These are phyloP conservation scores for Nakaseomyces kungkrabaensis DNA, from an alignment of 1,139 yeast species.

Conservation along the genomic window DNA sequence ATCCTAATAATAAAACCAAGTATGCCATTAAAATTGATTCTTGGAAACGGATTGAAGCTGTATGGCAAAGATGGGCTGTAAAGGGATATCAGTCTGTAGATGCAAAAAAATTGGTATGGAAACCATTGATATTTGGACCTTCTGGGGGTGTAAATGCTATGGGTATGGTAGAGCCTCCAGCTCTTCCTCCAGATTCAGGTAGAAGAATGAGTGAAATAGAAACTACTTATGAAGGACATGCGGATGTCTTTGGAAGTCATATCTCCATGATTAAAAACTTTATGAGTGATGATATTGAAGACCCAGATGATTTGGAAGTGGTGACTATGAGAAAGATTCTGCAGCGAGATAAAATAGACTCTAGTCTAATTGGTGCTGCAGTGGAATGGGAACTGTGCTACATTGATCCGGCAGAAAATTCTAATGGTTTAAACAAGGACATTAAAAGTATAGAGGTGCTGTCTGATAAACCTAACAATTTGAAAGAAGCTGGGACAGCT, in stretches of 20 bases:
- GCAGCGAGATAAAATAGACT: slow-evolving; percentile 11
- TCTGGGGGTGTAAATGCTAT: slow-evolving; percentile 61
- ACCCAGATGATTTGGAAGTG: slow-evolving; percentile 43
- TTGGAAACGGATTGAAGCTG: slow-evolving; percentile 34
- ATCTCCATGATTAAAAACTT: slow-evolving; percentile 48
- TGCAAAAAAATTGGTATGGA: slow-evolving; percentile 56
- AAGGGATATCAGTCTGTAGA: slow-evolving; percentile 48
- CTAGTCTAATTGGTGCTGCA: slow-evolving; percentile 7
- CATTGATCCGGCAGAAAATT: slow-evolving; percentile 9
- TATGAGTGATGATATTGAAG: slow-evolving; percentile 53
- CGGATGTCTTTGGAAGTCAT: slow-evolving; percentile 36
- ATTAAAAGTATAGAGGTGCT: slow-evolving; percentile 3
- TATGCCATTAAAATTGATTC: slow-evolving; percentile 51
- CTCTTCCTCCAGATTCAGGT: slow-evolving; percentile 10
- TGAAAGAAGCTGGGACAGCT: slow-evolving; percentile 7
- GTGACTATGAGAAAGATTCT: slow-evolving; percentile 20
- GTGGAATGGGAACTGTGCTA: slow-evolving; percentile 13
- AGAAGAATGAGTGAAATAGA: slow-evolving; percentile 8
- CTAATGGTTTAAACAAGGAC: neutral
- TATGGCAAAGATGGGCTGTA: slow-evolving; percentile 44
- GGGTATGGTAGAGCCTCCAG: slow-evolving; percentile 25
- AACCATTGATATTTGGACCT: slow-evolving; percentile 73
- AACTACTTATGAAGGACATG: slow-evolving; percentile 11
- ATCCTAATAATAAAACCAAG: slow-evolving; percentile 25
- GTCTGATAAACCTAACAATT: slow-evolving; percentile 11